Evolutionary conservation across 345 rosid species (phyloP), one percentile per base, ranked within the genome.

Genomic region (Eucalyptus guilfoylei): DNA sequence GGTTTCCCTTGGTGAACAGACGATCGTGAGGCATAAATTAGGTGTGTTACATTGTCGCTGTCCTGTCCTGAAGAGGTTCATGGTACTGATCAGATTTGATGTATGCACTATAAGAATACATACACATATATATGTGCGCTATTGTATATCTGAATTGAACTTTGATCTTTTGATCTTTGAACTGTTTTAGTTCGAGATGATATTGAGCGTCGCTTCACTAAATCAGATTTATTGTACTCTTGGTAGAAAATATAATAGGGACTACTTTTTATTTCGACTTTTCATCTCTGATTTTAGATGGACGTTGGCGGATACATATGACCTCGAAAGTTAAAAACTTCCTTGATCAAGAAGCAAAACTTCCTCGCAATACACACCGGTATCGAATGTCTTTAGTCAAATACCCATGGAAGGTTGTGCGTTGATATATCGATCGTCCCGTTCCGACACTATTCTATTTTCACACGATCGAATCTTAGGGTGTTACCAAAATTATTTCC

Each of bases 1-100:
- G 96, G 96, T 95, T 95, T 40, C 96, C 97, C 30, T 85, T 94
- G 32, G 37, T 89, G 19, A 86, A 87, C 40, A 89, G 89, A 85
- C 83, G 80, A 87, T 85, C 28, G 40, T 88, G 80, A 88, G 83
- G 83, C 47, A 37, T 40, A 11, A 76, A 37, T 11, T 76, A 11
- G 28, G 45, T 37, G 28, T 37, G 26, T 37, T 76, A 37, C 83
- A 10, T 76, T 11, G 45, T 76, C 42, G 21, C 14, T 11, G 24
- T 37, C 83, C 45, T 21, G 24, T 37, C 83, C 45, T 21, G 45
- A 72, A 19, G 81, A 72, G 23, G 26, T 37, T 37, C 45, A 37
- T 19, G 0, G 44, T 3, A 19, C 83, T 37, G 45, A 76, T 76
- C 83, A 37, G 83, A 21, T 76, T 21, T 21, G 47, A 76, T 37